phyloP scores from a whole-genome alignment of 2,329 filamentous ascomycete genomes.

The Cordyceps cicadae region DNA sequence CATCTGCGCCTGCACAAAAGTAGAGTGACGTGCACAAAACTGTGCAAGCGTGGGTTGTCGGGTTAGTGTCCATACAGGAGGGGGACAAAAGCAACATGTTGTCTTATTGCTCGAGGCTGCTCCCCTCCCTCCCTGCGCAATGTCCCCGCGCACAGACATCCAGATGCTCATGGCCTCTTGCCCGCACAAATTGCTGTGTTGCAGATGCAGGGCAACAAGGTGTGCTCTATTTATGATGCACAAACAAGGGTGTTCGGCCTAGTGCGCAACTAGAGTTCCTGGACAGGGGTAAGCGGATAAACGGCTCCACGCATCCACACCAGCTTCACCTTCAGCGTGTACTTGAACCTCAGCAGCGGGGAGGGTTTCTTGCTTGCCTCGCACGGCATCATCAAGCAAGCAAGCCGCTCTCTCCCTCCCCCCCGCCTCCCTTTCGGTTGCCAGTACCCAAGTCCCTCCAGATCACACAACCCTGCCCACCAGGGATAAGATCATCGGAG shows the following conservation, averaged over 20 bases:
- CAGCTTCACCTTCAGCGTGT: not conserved
- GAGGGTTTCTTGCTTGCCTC: not conserved
- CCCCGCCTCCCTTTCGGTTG: not conserved
- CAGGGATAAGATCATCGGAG: not conserved
- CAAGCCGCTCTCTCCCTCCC: not conserved
- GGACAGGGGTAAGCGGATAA: not conserved
- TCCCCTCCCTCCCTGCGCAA: not conserved
- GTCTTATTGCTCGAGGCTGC: not conserved
- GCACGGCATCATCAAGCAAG: no score
- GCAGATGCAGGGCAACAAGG: not conserved
- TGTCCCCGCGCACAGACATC: conserved; percentile 4
- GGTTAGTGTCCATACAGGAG: not conserved
- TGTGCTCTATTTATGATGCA: not conserved
- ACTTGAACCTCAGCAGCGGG: no score
- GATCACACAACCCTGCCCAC: not conserved
- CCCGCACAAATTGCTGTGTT: not conserved
- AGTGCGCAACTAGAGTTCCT: not conserved
- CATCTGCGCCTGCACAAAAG: no score
- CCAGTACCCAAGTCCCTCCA: not conserved
- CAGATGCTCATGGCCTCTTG: not conserved
- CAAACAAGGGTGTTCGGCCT: not conserved
- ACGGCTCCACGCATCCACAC: not conserved
- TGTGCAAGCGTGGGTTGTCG: not conserved
- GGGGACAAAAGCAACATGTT: not conserved
- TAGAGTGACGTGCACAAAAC: no score